phyloP scores from a whole-genome alignment of 2,329 filamentous ascomycete genomes.

The Davidsoniella virescens region DNA sequence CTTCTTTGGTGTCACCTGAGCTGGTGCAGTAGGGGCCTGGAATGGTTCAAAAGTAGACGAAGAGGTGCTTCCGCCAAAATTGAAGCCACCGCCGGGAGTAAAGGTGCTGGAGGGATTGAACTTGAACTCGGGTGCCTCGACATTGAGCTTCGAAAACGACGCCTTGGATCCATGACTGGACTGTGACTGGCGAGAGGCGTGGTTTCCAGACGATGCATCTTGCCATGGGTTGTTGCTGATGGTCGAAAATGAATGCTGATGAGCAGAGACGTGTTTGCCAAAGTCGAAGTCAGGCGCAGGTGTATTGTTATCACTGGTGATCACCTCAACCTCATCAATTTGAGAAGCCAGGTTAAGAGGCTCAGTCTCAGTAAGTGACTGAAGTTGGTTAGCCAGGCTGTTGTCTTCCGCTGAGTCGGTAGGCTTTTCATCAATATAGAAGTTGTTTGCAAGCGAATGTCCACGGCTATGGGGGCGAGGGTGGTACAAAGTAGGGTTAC shows the following conservation, averaged over 20 bases:
- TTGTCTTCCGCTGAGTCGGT: conserved; percentile 24
- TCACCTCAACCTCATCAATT: conserved; percentile 49
- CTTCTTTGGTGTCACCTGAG: conserved; percentile 26
- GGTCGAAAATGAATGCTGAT: conserved; percentile 39
- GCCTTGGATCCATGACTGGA: conserved; percentile 51
- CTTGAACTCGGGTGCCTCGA: conserved; percentile 76
- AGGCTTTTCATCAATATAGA: conserved; percentile 38
- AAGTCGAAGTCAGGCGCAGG: conserved; percentile 40
- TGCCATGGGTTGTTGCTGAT: conserved; percentile 46
- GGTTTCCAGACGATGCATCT: conserved; percentile 28
- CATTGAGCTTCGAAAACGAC: conserved; percentile 68
- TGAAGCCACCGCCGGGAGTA: conserved; percentile 27
- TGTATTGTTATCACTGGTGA: conserved; percentile 49
- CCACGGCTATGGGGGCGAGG: conserved; percentile 58
- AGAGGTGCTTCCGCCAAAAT: conserved; percentile 23
- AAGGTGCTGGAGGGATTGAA: conserved; percentile 45
- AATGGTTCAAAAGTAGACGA: conserved; percentile 33
- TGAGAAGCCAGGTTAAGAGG: conserved; percentile 17
- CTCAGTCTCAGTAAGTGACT: conserved; percentile 25
- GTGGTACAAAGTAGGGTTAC: conserved; percentile 46
- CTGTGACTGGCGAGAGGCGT: conserved; percentile 23
- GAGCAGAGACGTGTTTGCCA: conserved; percentile 27
- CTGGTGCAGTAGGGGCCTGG: conserved; percentile 24
- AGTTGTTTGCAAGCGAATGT: conserved; percentile 53
- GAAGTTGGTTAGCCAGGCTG: conserved; percentile 23